Conservation (phyloP, 192 early-diverging fungal species). For the Coemansia sp. region DNA sequence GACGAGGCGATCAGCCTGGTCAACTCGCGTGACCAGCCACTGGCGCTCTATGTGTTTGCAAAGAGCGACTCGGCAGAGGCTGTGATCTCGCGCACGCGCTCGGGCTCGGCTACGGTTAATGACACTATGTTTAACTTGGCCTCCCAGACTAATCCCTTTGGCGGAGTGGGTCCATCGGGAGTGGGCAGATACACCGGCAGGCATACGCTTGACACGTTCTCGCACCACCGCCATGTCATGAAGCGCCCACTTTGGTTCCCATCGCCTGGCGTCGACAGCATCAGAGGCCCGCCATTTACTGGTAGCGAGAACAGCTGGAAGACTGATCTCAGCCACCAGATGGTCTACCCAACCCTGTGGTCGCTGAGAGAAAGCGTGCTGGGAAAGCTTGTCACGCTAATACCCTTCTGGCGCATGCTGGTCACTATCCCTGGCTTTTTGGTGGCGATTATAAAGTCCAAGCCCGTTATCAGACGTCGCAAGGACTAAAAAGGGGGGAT, state of each 20-base stretch:
- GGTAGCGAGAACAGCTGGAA: constrained; percentile 49
- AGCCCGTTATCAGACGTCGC: constrained; percentile 25
- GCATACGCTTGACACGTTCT: constrained; percentile 76
- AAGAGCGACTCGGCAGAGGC: constrained; percentile 58
- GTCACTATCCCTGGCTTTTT: constrained; percentile 33
- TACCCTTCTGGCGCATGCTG: constrained; percentile 51
- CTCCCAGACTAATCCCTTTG: constrained; percentile 73
- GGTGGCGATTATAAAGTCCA: constrained; percentile 20
- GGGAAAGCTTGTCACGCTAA: constrained; percentile 30
- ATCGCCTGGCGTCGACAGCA: constrained; percentile 32
- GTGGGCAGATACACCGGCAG: constrained; percentile 85
- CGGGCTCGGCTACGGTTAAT: constrained; percentile 80
- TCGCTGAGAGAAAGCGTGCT: constrained; percentile 22
- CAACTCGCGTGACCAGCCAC: constrained; percentile 69
- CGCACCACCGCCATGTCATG: constrained; percentile 72
- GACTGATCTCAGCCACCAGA: neutral
- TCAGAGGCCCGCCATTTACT: constrained; percentile 40
- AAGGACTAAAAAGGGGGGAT: neutral
- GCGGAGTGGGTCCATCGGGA: constrained; percentile 85
- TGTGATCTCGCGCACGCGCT: constrained; percentile 69
- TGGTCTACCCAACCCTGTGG: constrained; percentile 31
- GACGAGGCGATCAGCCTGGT: constrained; percentile 68
- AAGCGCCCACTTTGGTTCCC: constrained; percentile 46
- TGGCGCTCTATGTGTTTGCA: constrained; percentile 80
- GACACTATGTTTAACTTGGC: constrained; percentile 72